Base-by-base conservation (phyloP, 2,329 filamentous ascomycete genomes). In the Juglanconis oblonga region DNA sequence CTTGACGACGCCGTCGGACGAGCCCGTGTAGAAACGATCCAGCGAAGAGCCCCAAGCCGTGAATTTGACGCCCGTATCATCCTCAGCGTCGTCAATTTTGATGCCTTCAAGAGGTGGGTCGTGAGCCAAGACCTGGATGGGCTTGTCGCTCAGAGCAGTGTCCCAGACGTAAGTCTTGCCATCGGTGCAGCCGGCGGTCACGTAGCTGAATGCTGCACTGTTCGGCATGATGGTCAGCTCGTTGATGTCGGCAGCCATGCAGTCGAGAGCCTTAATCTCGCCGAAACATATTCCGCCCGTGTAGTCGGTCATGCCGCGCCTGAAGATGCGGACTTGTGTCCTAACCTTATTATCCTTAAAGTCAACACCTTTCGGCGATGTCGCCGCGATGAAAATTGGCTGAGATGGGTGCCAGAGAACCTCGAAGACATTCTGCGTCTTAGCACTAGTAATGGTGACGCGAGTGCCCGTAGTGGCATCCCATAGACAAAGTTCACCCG, bases 101-200 rank as follows among this genome's bases (percentile, higher is more conserved):
- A 63, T 56, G 32, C 54, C 61, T 42, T 53, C 61, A 29, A 63
- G 32, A 38, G 61, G 61, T 2, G 40, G 58, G 2, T 81, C 84
- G 63, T 88, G 86, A 6, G 73, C 64, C 0, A 88, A 73, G 2
- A 80, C 70, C 65, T 87, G 84, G 29, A 86, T 79, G 0, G 84
- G 81, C 42, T 74, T 71, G 64, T 87, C 83, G n/a, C 77, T 79
- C 10, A 73, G 76, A 0, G 80, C 77, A 1, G 84, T 84, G 62
- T 88, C 86, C 84, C 85, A 88, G 1, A 88, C 77, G 61, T 88
- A 88, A 0, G 83, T 81, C 8, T 78, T 81, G 14, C 85, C 83
- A 63, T 88, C 80, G 0, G 86, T 88, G 63, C 84, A 87, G 3
- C 81, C 82, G 0, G 85, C 86, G 1, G 85, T 84, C 14, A 87